These are phyloP conservation scores for Pleoardoris graminearum DNA, from an alignment of 2,329 filamentous ascomycete species.

Conservation along the genomic window DNA sequence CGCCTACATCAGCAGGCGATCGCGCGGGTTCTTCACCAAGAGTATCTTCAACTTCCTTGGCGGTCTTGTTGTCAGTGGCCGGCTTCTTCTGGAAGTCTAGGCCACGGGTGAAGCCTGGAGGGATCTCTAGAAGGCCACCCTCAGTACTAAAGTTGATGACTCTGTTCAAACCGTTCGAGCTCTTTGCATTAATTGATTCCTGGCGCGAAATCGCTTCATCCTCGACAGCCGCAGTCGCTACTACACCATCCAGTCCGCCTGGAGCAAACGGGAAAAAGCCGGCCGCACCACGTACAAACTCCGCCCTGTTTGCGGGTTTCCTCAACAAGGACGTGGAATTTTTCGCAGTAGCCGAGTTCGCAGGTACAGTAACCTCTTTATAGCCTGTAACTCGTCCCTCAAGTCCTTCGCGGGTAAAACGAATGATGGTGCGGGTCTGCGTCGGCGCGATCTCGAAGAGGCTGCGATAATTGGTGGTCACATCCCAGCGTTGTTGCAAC, in stretches of 20 bases:
- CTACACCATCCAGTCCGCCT: slow-evolving; percentile 83
- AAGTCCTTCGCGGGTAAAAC: slow-evolving; percentile 87
- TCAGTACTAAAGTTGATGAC: slow-evolving; percentile 82
- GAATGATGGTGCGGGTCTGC: slow-evolving; percentile 90
- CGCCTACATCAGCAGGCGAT: slow-evolving; percentile 24
- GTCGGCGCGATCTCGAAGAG: slow-evolving; percentile 87
- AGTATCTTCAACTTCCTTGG: slow-evolving; percentile 70
- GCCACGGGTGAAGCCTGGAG: slow-evolving; percentile 80
- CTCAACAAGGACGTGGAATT: slow-evolving; percentile 88
- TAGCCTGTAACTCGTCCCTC: slow-evolving; percentile 94
- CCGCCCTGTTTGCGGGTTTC: slow-evolving; percentile 82
- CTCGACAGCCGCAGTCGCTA: slow-evolving; percentile 82
- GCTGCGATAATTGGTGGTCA: slow-evolving; percentile 76
- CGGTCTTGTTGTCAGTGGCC: slow-evolving; percentile 62
- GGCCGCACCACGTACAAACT: slow-evolving; percentile 89
- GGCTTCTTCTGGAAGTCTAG: slow-evolving; percentile 69
- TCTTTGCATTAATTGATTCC: slow-evolving; percentile 44
- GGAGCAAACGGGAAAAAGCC: slow-evolving; percentile 95
- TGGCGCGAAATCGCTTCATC: slow-evolving; percentile 68
- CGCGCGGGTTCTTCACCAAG: slow-evolving; percentile 56
- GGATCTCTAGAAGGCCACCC: slow-evolving; percentile 75
- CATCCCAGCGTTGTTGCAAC: slow-evolving; percentile 88
- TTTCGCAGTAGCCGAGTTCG: slow-evolving; percentile 86
- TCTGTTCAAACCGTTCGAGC: slow-evolving; percentile 66
- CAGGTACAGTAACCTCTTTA: slow-evolving; percentile 88